A percentile compares a stretch with the other conserved stretches of the same genome.
These are phyloP conservation scores for Aspergillus campestris DNA, from an alignment of 495 filamentous ascomycete species.

Conservation along the genomic window DNA sequence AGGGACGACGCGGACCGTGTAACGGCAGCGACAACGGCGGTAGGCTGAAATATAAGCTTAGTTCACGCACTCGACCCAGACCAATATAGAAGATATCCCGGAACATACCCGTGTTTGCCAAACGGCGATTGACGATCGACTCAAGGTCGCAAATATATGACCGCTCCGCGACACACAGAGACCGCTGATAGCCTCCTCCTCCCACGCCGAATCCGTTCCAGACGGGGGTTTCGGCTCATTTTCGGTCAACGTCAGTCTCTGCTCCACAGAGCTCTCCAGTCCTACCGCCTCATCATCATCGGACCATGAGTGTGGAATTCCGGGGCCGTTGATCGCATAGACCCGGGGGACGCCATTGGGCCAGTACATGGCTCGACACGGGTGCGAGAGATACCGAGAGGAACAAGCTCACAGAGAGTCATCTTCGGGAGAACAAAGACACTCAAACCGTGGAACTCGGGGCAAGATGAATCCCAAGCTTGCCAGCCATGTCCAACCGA, in stretches of 20 bases:
- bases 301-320: slow-evolving; percentile 26
- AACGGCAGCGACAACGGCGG: slow-evolving; percentile 76
- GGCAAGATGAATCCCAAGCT: slow-evolving; percentile 11
- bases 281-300: slow-evolving; percentile 22
- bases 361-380: slow-evolving; percentile 80
- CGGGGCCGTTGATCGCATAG: slow-evolving; percentile 65
- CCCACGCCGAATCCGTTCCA: slow-evolving; percentile 27
- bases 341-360: slow-evolving; percentile 84
- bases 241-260: slow-evolving; percentile 6
- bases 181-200: slow-evolving; percentile 57
- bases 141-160: slow-evolving; percentile 84
- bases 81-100: slow-evolving; percentile 4
- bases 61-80: slow-evolving; percentile 21
- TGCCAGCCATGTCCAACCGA: slow-evolving; percentile 14
- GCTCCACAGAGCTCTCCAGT: slow-evolving; percentile 9
- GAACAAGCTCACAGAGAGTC: slow-evolving; percentile 33
- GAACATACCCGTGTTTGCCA: slow-evolving; percentile 87
- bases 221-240: slow-evolving; percentile 10
- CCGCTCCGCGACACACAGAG: slow-evolving; percentile 74
- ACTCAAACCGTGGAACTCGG: slow-evolving; percentile 14
- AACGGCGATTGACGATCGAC: slow-evolving; percentile 67
- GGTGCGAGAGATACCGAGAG: slow-evolving; percentile 18
- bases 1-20: slow-evolving; percentile 72
- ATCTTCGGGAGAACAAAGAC: slow-evolving; percentile 19
- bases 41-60: slow-evolving; percentile 52